These are phyloP conservation scores for Ceratobasidium sp. DNA, from an alignment of 1,284 basidiomycete species.

Conservation along the genomic window DNA sequence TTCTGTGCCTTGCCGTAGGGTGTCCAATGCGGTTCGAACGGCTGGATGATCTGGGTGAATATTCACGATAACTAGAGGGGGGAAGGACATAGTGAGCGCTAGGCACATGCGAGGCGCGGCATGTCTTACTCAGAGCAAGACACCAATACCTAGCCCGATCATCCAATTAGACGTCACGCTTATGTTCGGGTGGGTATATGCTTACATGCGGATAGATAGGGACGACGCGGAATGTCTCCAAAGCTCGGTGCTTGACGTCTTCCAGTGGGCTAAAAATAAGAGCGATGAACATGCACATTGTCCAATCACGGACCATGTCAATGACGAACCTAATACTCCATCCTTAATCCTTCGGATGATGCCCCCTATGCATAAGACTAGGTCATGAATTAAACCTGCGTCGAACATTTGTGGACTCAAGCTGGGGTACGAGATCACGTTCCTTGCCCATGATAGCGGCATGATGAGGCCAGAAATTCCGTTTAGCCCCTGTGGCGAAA, in stretches of 20 bases:
- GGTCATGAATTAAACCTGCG: neutral
- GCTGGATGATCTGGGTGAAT: neutral
- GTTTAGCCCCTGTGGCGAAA: neutral
- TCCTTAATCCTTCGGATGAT: neutral
- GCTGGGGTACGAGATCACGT: conserved; percentile 3
- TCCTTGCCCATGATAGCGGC: conserved; percentile 15
- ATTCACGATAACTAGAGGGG: conserved; percentile 30
- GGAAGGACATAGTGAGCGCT: neutral
- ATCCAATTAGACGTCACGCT: neutral
- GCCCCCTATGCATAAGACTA: neutral
- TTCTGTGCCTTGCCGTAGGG: neutral
- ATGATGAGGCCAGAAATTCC: conserved; percentile 38
- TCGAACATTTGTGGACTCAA: neutral
- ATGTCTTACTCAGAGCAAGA: neutral
- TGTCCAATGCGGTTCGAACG: neutral
- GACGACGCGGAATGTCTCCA: neutral
- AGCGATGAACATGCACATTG: neutral
- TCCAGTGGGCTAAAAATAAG: conserved; percentile 1
- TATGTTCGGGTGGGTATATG: neutral
- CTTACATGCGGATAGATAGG: conserved; percentile 17
- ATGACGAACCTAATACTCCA: neutral
- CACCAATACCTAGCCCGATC: conserved; percentile 2
- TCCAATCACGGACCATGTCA: too few relatives aligned
- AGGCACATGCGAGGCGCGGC: neutral
- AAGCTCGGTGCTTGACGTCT: neutral